A percentile compares a stretch with the other conserved stretches of the same genome.
phyloP scores from a whole-genome alignment of 441 rosid species.

The Adansonia gregorii region DNA sequence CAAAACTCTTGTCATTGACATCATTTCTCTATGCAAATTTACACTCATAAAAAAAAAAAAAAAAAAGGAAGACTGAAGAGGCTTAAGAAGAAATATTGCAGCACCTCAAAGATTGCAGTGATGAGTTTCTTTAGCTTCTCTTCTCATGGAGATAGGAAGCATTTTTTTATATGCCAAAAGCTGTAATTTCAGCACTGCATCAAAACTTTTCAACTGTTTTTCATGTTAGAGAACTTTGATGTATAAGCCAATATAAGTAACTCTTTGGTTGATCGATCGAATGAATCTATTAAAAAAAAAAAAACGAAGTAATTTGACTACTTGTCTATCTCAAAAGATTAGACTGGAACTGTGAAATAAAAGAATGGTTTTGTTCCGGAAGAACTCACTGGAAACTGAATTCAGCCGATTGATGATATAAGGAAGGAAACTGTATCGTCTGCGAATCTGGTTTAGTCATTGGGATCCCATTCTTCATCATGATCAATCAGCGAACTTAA shows the following conservation, averaged over 20 bases:
- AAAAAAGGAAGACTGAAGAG: not conserved
- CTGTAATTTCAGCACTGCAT: not conserved
- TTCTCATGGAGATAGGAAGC: not conserved
- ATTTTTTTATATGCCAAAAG: not conserved
- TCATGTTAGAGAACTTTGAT: conserved; percentile 11
- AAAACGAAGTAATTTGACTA: conserved; percentile 45
- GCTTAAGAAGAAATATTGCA: not conserved
- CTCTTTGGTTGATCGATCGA: conserved; percentile 31
- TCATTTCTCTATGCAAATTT: conserved; percentile 24
- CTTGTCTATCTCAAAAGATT: conserved; percentile 43
- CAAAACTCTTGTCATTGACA: conserved; percentile 19
- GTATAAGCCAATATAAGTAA: conserved; percentile 39
- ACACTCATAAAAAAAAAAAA: not conserved
- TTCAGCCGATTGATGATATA: conserved; percentile 11
- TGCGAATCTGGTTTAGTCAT: conserved; percentile 53
- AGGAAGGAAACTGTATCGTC: conserved; percentile 23
- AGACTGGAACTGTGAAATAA: conserved; percentile 39
- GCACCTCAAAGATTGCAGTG: conserved; percentile 12
- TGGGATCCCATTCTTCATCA: conserved; percentile 97
- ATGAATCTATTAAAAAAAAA: conserved; percentile 39
- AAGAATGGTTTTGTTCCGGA: conserved; percentile 40
- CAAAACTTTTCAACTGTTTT: conserved; percentile 15
- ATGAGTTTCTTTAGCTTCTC: not conserved
- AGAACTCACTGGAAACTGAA: conserved; percentile 37
- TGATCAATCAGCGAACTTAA: conserved; percentile 56